These are phyloP conservation scores for Neonectria punicea DNA, from an alignment of 2,329 filamentous ascomycete genomes.

Conservation along the genomic window DNA sequence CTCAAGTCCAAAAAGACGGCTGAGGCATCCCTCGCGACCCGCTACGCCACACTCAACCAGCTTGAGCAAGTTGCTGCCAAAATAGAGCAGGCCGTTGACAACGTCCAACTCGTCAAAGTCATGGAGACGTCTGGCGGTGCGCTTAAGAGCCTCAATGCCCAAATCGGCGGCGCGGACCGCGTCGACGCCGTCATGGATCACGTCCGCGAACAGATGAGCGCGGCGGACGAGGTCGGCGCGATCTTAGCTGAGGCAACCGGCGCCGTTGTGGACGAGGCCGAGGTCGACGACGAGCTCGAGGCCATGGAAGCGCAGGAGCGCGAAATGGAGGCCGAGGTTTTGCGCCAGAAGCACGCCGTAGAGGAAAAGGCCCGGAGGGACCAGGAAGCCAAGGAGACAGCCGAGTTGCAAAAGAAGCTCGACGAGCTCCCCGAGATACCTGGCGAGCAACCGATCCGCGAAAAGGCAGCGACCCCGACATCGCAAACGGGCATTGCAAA, in stretches of 20 bases:
- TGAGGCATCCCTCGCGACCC: constrained; percentile 76
- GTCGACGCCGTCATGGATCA: constrained; percentile 81
- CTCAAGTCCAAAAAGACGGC: constrained; percentile 85
- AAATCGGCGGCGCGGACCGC: constrained; percentile 79
- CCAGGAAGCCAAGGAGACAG: constrained; percentile 56
- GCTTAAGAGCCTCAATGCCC: constrained; percentile 76
- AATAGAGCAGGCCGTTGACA: constrained; percentile 86
- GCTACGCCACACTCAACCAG: constrained; percentile 79
- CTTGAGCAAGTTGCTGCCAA: constrained; percentile 85
- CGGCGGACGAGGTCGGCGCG: constrained; percentile 83
- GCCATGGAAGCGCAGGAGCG: constrained; percentile 72
- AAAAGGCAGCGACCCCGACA: constrained; percentile 46
- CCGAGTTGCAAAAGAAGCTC: constrained; percentile 63
- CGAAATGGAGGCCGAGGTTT: constrained; percentile 62
- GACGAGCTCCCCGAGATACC: constrained; percentile 59
- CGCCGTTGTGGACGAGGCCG: constrained; percentile 75
- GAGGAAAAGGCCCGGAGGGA: constrained; percentile 55
- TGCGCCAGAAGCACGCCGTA: constrained; percentile 56
- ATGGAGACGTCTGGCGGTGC: constrained; percentile 83
- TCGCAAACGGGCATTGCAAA: constrained; percentile 52
- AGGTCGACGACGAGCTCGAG: constrained; percentile 89
- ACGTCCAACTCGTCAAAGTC: constrained; percentile 83
- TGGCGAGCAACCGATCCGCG: constrained; percentile 47
- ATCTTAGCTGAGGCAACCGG: constrained; percentile 74
- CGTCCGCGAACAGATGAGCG: constrained; percentile 81